Evolutionary conservation across 1,139 yeast species (phyloP).

Genomic region (Sugiyamaella castrensis): DNA sequence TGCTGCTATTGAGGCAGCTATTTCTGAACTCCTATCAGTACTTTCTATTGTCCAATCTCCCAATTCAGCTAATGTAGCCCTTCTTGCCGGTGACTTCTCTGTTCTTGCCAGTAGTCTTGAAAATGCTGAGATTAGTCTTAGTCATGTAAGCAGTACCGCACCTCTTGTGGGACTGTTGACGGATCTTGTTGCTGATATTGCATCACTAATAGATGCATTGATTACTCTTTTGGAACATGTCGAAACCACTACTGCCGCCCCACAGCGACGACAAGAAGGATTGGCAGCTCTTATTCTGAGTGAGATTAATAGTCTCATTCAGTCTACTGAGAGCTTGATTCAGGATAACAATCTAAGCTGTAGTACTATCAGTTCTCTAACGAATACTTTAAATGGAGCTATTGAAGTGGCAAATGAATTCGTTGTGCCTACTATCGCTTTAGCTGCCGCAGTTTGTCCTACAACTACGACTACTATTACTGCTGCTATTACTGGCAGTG

Average conservation of each 20-base stretch:
- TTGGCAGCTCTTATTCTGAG: neutral
- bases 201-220: neutral
- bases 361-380: conserved; percentile 12
- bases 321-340: too few relatives aligned
- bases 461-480: conserved; percentile 7
- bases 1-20: too few relatives aligned
- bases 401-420: conserved; percentile 1
- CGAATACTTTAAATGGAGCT: conserved; percentile 18
- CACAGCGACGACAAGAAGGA: too few relatives aligned
- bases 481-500: conserved; percentile 1
- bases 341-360: neutral
- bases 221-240: conserved; percentile 3
- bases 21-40: too few relatives aligned
- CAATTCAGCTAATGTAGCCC: neutral
- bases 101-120: conserved; percentile 15
- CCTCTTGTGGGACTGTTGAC: conserved; percentile 7
- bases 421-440: conserved; percentile 7
- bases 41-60: too few relatives aligned
- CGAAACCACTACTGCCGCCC: too few relatives aligned
- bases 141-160: too few relatives aligned
- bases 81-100: conserved; percentile 13
- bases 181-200: neutral
- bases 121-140: conserved; percentile 9
- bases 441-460: conserved; percentile 2
- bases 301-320: conserved; percentile 1